A percentile compares a stretch with the other conserved stretches of the same genome.
Evolutionary conservation across 805 yeast species (phyloP).

Genomic region (Torulaspora delbrueckii): DNA sequence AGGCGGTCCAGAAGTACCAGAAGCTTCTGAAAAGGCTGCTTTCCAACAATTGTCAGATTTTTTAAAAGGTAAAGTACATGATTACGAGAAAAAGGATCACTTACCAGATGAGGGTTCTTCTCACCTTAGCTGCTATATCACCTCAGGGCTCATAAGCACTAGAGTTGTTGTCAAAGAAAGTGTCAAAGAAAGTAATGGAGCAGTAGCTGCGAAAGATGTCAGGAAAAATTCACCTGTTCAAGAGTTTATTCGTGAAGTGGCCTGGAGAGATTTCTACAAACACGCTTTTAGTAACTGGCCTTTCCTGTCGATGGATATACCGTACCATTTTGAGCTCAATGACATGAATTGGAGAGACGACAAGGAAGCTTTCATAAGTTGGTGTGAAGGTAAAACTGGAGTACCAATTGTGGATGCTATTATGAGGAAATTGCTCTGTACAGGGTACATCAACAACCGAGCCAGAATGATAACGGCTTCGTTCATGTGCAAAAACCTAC

Average conservation of each 20-base stretch:
- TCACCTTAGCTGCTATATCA: slow-evolving; percentile 42
- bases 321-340: slow-evolving; percentile 42
- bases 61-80: slow-evolving; percentile 10
- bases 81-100: slow-evolving; percentile 21
- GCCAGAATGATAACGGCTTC: slow-evolving; percentile 52
- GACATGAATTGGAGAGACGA: slow-evolving; percentile 44
- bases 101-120: slow-evolving; percentile 32
- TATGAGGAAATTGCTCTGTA: slow-evolving; percentile 48
- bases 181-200: slow-evolving; percentile 24
- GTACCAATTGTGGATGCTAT: slow-evolving; percentile 55
- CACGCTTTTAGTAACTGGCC: slow-evolving; percentile 50
- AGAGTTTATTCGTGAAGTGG: slow-evolving; percentile 49
- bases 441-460: slow-evolving; percentile 52
- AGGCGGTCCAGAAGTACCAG: slow-evolving; percentile 10
- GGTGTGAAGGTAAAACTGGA: slow-evolving; percentile 54
- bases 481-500: slow-evolving; percentile 46
- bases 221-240: slow-evolving; percentile 37
- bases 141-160: slow-evolving; percentile 45
- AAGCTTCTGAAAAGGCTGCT: slow-evolving; percentile 22
- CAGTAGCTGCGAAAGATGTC: slow-evolving; percentile 19
- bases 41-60: slow-evolving; percentile 18
- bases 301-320: slow-evolving; percentile 45
- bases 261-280: slow-evolving; percentile 56
- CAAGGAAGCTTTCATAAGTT: slow-evolving; percentile 39
- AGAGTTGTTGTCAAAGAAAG: slow-evolving; percentile 37